Evolutionary conservation across 2,329 filamentous ascomycete species (phyloP).

Genomic region (Venturia pyrina): DNA sequence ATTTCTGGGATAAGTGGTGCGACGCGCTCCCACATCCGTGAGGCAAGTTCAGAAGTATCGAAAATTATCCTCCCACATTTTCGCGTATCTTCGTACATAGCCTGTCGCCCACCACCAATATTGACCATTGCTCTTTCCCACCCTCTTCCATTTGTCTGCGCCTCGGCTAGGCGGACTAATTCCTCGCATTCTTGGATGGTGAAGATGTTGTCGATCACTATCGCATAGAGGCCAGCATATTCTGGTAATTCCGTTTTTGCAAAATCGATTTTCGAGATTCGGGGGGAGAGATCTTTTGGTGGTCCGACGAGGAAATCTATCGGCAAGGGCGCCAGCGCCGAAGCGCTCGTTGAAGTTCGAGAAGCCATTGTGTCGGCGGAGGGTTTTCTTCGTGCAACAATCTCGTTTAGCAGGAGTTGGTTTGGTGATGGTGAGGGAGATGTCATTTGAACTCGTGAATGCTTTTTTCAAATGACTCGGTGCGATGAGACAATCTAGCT

Average conservation of each 20-base stretch:
- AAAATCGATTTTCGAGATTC: slow-evolving; percentile 45
- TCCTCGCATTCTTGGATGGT: slow-evolving; percentile 51
- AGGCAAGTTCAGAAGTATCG: slow-evolving; percentile 53
- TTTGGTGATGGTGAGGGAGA: not conserved
- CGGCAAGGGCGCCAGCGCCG: slow-evolving; percentile 23
- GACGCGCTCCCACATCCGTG: slow-evolving; percentile 52
- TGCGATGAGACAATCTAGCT: no score
- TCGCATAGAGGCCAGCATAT: slow-evolving; percentile 47
- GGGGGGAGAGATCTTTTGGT: slow-evolving; percentile 33
- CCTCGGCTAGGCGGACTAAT: slow-evolving; percentile 44
- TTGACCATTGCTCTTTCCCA: slow-evolving; percentile 66
- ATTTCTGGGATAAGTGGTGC: slow-evolving; percentile 39
- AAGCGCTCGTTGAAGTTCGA: not conserved
- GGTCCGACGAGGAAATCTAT: slow-evolving; percentile 37
- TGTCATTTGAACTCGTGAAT: not conserved
- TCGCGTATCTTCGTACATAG: slow-evolving; percentile 46
- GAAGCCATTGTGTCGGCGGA: not conserved
- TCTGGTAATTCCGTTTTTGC: slow-evolving; percentile 38
- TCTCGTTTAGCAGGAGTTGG: not conserved
- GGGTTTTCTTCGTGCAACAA: not conserved
- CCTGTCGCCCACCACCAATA: slow-evolving; percentile 51
- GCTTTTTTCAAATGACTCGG: no score
- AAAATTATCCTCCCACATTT: slow-evolving; percentile 71
- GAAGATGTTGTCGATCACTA: slow-evolving; percentile 54
- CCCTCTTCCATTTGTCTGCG: slow-evolving; percentile 22